Evolutionary conservation across 441 rosid species (phyloP), one percentile per base, ranked within the genome.

Genomic region (Corymbia citriodora): DNA sequence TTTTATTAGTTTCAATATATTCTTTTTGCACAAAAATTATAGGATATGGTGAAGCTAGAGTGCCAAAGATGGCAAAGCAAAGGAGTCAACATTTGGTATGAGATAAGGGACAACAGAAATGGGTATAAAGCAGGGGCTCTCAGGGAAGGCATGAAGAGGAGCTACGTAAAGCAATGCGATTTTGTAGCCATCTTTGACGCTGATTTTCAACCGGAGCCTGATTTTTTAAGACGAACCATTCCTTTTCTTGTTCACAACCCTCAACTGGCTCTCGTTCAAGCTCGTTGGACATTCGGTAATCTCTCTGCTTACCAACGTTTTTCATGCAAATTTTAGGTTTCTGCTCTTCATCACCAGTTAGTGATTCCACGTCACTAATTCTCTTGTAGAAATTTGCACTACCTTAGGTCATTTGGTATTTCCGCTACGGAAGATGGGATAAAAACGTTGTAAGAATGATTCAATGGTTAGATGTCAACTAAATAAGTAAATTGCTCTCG

Each of bases 31-130:
- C 31, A 61, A 87, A 53, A 52, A 52, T 53, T 36, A 55, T 55
- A 87, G 88, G 88, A 87, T 87, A 52, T n/a, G 88, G 88, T 87
- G 45, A 55, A 53, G 27, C 61, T 87, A 87, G 88, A 87, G 88
- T 87, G 88, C 88, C 88, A 87, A 55, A 87, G 61, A 87, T 87
- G 88, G 88, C 31, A 53, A 87, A 87, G 88, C 88, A 87, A 87
- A 55, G 88, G 88, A 55, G 18, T 87, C 61, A 87, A 87, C 88
- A 31, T 87, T 53, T n/a, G 31, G 88, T 87, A 87, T 55, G 88
- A 87, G 88, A 87, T 53, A 29, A 31, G 88, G 88, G 88, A 87
- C 88, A 87, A 29, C 88, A 87, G 88, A 55, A 87, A 87, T n/a
- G 88, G 88, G 8, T 87, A 87, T 36, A 87, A 87, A 53, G 88